These are phyloP conservation scores for Diaporthe sp. DNA, from an alignment of 2,329 filamentous ascomycete species.

Conservation along the genomic window DNA sequence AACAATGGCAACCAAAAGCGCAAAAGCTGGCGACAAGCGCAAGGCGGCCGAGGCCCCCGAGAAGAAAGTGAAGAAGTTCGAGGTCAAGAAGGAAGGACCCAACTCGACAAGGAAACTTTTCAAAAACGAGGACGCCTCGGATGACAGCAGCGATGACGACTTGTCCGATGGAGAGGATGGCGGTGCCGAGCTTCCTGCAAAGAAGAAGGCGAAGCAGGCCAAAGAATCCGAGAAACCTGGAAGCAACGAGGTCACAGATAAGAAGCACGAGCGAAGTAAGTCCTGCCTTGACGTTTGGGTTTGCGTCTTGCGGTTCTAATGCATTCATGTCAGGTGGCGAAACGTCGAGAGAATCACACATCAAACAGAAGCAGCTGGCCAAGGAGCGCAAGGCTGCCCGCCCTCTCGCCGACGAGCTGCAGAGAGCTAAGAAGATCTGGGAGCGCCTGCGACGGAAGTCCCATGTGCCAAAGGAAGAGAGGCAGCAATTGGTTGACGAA, in stretches of 20 bases:
- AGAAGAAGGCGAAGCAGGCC: conserved; percentile 54
- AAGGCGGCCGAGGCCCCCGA: conserved; percentile 65
- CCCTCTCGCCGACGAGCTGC: conserved; percentile 90
- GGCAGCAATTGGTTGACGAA: conserved; percentile 88
- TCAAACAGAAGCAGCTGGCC: conserved; percentile 90
- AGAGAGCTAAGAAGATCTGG: conserved; percentile 96
- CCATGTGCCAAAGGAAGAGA: conserved; percentile 90
- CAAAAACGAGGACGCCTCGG: conserved; percentile 52
- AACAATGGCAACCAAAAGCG: conserved; percentile 65
- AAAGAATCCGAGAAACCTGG: conserved; percentile 46
- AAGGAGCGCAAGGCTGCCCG: conserved; percentile 93
- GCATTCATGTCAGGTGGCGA: conserved; percentile 54
- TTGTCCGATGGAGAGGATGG: conserved; percentile 67
- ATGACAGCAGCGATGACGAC: conserved; percentile 55
- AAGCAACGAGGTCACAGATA: conserved; percentile 48
- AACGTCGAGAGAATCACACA: conserved; percentile 88
- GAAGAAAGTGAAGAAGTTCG: conserved; percentile 56
- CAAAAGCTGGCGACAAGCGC: conserved; percentile 67
- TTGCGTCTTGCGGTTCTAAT: not conserved
- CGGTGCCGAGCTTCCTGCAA: conserved; percentile 61
- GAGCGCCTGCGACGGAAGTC: conserved; percentile 93
- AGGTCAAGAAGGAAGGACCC: conserved; percentile 66
- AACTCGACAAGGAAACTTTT: conserved; percentile 49
- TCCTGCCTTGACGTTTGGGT: conserved; percentile 35
- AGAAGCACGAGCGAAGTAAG: conserved; percentile 60